Base-by-base conservation (phyloP, 2,329 filamentous ascomycete genomes). In the Elsinoe ampelina region DNA sequence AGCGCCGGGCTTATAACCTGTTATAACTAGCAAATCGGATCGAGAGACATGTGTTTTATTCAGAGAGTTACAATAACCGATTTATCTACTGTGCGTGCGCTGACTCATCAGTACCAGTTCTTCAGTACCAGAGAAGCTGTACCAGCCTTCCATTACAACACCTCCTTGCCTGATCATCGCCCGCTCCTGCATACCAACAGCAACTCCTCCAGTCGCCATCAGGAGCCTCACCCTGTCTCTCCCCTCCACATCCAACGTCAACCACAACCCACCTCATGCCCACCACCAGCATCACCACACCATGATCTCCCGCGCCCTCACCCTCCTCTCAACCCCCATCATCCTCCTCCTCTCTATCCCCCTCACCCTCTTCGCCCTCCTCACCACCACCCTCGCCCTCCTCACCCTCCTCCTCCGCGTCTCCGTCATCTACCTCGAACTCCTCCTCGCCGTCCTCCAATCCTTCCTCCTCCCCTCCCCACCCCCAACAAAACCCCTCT, bases 371-470 rank as follows among this genome's bases (percentile, higher is more conserved):
- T 47, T 55, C 54, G 54, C 54, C 19, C 26, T 55, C 26, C 17
- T 55, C 54, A 55, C 54, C 38, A 55, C 54, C 54, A 32, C 26
- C 41, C 54, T 55, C 15, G 54, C 54, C 22, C 20, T 55, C 54
- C n/a, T 22, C 13, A 55, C 54, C 39, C 54, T 55, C 54, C 54
- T 55, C 13, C 61, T 72, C 17, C 71, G 72, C 55, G 68, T 71
- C 34, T 66, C 68, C 2, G 62, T 73, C 43, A 71, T 75, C 26
- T 75, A 75, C 61, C 62, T 70, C 58, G 71, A 75, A 58, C 68
- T 75, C 7, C 65, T 66, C 20, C 55, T 71, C 41, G 73, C 73
- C 8, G 63, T 75, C 19, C 34, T 72, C 5, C 67, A 70, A 56
- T 67, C 67, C 48, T 72, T 66, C 61, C 58, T 74, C 41, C 65